These are phyloP conservation scores for Fraxinus baroniana DNA, from an alignment of 305 asterid genomes.

Conservation along the genomic window DNA sequence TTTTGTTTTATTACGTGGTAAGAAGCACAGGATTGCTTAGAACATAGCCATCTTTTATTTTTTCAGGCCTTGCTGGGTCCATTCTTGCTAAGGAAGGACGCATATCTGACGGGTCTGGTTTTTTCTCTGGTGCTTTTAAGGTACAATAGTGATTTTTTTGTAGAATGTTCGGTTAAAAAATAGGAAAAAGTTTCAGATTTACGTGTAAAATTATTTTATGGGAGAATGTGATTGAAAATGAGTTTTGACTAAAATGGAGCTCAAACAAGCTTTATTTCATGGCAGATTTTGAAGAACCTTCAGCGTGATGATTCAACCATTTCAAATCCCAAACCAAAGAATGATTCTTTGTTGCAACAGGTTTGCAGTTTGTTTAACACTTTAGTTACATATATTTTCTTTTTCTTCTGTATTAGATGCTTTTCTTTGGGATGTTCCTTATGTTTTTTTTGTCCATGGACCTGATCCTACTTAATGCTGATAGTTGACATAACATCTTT, in stretches of 20 bases:
- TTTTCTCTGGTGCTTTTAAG: conserved; percentile 73
- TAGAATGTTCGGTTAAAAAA: too few relatives aligned
- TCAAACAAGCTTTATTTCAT: neutral
- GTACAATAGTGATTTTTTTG: conserved; percentile 26
- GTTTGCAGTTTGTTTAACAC: conserved; percentile 34
- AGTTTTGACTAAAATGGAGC: neutral
- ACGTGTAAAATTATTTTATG: neutral
- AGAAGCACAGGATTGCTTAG: conserved; percentile 4
- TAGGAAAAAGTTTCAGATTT: neutral
- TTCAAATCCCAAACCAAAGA: conserved; percentile 55
- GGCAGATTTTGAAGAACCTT: conserved; percentile 56
- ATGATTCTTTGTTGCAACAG: conserved; percentile 79
- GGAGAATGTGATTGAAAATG: neutral
- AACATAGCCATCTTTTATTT: neutral
- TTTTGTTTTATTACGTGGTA: neutral
- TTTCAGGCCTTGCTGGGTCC: conserved; percentile 78
- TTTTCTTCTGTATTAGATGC: neutral
- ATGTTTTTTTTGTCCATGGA: neutral
- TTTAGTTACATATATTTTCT: neutral
- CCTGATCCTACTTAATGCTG: conserved; percentile 9
- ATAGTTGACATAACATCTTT: neutral
- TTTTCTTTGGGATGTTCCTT: neutral
- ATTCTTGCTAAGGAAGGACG: conserved; percentile 80
- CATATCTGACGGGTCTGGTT: conserved; percentile 47
- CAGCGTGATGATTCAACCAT: conserved; percentile 52